A percentile compares a stretch with the other conserved stretches of the same genome.
Evolutionary conservation across 2,329 filamentous ascomycete species (phyloP).

Genomic region (Aspergillus tamarii): DNA sequence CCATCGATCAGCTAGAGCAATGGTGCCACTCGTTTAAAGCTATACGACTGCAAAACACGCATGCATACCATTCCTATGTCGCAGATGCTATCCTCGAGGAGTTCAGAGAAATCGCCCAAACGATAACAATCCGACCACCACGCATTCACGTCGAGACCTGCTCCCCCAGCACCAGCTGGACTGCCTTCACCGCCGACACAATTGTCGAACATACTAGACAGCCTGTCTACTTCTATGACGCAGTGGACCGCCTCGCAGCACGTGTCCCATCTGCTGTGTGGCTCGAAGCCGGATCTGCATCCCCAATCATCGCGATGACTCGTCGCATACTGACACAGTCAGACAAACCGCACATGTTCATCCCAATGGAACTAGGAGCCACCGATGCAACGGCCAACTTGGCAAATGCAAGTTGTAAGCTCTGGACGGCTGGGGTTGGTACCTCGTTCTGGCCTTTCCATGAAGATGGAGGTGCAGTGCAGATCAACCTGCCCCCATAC

Average conservation of each 20-base stretch:
- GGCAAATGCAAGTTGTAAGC: neutral
- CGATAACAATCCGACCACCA: conserved; percentile 34
- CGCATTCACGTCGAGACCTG: conserved; percentile 30
- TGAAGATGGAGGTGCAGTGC: too few species aligned
- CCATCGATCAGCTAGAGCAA: conserved; percentile 17
- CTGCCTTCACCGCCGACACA: conserved; percentile 33
- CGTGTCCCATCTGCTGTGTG: conserved; percentile 32
- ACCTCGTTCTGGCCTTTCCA: neutral
- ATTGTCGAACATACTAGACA: conserved; percentile 44
- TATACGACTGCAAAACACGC: conserved; percentile 49
- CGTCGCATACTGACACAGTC: conserved; percentile 10
- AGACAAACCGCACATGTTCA: neutral
- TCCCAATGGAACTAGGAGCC: neutral
- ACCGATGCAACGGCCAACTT: neutral
- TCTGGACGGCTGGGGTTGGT: neutral
- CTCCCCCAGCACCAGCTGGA: conserved; percentile 22
- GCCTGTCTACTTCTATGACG: conserved; percentile 53
- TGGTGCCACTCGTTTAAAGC: neutral
- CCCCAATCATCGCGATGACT: conserved; percentile 33
- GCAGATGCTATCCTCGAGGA: conserved; percentile 38
- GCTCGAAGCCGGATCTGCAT: conserved; percentile 49
- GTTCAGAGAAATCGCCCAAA: conserved; percentile 30
- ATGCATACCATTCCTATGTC: conserved; percentile 53
- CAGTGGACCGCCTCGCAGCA: conserved; percentile 42
- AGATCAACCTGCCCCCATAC: neutral